Conservation (phyloP, 306 rosid genomes). For the Cucurbita moschata region DNA sequence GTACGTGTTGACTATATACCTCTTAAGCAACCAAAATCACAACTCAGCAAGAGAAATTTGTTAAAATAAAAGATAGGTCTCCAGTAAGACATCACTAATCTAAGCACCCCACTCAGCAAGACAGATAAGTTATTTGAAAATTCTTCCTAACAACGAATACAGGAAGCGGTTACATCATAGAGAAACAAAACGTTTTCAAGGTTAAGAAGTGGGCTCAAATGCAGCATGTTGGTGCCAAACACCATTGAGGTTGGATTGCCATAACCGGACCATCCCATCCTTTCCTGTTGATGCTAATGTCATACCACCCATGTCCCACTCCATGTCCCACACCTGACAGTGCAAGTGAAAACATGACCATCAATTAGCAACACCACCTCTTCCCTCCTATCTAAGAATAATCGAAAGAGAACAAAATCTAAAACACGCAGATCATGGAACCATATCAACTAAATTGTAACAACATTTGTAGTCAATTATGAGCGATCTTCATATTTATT, state of each 20-base stretch:
- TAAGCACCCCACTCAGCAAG: background rate
- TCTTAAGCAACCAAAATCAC: background rate
- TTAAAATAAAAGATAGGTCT: background rate
- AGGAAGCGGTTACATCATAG: slow-evolving; percentile 2
- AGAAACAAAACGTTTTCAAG: background rate
- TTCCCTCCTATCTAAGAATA: background rate
- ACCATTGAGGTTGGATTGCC: slow-evolving; percentile 84
- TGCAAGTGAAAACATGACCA: slow-evolving; percentile 1
- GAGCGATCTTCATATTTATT: background rate
- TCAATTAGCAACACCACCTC: background rate
- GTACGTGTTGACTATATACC: background rate
- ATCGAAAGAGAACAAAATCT: background rate
- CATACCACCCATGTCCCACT: slow-evolving; percentile 99
- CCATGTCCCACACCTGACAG: slow-evolving; percentile 81
- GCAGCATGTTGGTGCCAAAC: slow-evolving; percentile 83
- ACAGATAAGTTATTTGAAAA: background rate
- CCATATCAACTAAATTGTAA: background rate
- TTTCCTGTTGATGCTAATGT: slow-evolving; percentile 74
- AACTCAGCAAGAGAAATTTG: background rate
- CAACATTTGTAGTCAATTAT: background rate
- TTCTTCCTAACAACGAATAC: background rate
- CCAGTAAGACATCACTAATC: background rate
- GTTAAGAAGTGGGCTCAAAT: slow-evolving; percentile 53
- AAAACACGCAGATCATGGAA: background rate
- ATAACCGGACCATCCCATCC: slow-evolving; percentile 64